Evolutionary conservation across 768 basidiomycete species (phyloP).

Genomic region (Gloeopeniophorella convolvens): DNA sequence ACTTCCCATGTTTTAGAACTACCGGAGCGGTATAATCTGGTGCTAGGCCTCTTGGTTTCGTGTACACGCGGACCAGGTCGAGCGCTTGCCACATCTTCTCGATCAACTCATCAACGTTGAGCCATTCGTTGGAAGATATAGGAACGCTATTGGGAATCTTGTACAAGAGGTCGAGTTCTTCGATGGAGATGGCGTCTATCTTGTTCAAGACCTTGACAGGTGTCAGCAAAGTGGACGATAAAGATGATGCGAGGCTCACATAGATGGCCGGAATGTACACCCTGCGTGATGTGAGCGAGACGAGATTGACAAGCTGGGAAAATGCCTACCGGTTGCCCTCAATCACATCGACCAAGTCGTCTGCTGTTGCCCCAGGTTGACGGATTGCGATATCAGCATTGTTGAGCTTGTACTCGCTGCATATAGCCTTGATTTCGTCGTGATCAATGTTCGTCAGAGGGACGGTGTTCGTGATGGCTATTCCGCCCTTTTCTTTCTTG

Average conservation of each 20-base stretch:
- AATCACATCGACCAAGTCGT: constrained; percentile 95
- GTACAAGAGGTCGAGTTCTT: constrained; percentile 92
- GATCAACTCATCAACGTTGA: constrained; percentile 92
- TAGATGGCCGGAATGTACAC: constrained; percentile 93
- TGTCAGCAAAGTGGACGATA: constrained; percentile 7
- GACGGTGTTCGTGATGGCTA: constrained; percentile 94
- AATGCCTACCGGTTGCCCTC: constrained; percentile 84
- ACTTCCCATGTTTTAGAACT: constrained; percentile 62
- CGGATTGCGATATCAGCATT: constrained; percentile 92
- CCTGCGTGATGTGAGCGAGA: constrained; percentile 31
- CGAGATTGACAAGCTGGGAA: not conserved
- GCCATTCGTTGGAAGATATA: constrained; percentile 89
- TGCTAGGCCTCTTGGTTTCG: constrained; percentile 84
- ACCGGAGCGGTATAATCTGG: constrained; percentile 93
- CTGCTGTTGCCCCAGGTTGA: constrained; percentile 85
- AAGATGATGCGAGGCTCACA: constrained; percentile 37
- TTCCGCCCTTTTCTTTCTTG: constrained; percentile 86
- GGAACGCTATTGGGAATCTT: constrained; percentile 96
- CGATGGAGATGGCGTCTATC: constrained; percentile 98
- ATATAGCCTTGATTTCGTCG: constrained; percentile 91
- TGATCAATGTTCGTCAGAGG: constrained; percentile 93
- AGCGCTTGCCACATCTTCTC: constrained; percentile 92
- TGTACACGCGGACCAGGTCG: constrained; percentile 92
- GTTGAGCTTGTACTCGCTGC: constrained; percentile 87
- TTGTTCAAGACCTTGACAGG: constrained; percentile 68